Evolutionary conservation across 768 basidiomycete species (phyloP), one percentile per base, ranked within the genome.

Genomic region (Pleurotus citrinopileatus): DNA sequence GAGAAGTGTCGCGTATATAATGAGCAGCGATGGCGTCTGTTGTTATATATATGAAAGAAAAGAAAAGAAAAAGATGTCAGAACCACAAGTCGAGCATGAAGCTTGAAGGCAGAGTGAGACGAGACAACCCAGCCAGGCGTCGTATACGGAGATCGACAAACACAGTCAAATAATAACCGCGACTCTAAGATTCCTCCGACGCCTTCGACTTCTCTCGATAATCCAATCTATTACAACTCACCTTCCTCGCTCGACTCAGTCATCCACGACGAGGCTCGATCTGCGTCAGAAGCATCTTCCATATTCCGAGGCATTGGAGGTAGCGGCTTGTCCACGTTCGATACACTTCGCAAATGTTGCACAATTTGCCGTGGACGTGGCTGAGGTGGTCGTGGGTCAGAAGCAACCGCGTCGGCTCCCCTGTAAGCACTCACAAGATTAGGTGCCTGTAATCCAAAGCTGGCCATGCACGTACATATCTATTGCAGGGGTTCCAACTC

Each of bases 251-350:
- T 37, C 29, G 13, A 34, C 48, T 37, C 48, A n/a, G 29, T 23
- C 20, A 51, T 29, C 29, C 28, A 51, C 48, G 20, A 34, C 46
- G 40, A 13, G 43, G 25, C 40, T 37, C 51, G 47, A 54, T 20
- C 40, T 50, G 54, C 58, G 55, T n/a, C n/a, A n/a, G n/a, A n/a
- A n/a, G 52, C 59, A 55, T 57, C 26, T 63, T 47, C 46, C 54
- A 61, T 54, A 59, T 53, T 2, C 3, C 61, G 45, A 13, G 67
- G 70, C 67, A 73, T 65, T 23, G 69, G 68, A 19, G 74, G 68
- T 13, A 68, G 65, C 1, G 72, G 70, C 52, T 76, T 76, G 61
- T 74, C 70, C 58, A 61, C 72, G 63, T 40, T 57, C 53, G 55
- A 56, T 23, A 36, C 40, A 23, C 56, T 52, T 43, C 32, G 53